Conservation (phyloP, 441 rosid genomes). For the Pelargonium australe region DNA sequence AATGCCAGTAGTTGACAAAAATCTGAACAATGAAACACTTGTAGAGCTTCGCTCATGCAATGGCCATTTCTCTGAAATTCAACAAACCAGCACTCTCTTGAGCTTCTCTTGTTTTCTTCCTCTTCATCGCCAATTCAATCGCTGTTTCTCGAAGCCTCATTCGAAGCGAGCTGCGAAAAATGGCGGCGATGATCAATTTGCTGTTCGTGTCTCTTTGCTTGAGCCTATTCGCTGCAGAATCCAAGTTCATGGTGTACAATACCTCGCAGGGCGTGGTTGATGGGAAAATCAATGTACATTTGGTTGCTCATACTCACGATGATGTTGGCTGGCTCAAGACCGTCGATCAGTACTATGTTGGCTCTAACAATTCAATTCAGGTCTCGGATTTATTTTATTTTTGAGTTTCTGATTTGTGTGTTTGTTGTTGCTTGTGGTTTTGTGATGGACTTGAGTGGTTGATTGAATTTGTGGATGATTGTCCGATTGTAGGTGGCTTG, state of each 20-base stretch:
- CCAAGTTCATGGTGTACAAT: slow-evolving; percentile 71
- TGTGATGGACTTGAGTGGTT: neutral
- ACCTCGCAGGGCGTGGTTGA: slow-evolving; percentile 68
- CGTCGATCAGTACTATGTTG: slow-evolving; percentile 95
- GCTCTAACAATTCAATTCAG: slow-evolving; percentile 98
- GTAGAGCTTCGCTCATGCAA: too few species aligned
- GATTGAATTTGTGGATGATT: neutral
- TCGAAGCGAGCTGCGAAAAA: neutral
- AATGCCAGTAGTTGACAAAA: too few species aligned
- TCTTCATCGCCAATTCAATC: too few species aligned
- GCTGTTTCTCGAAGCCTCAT: too few species aligned
- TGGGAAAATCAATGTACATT: slow-evolving; percentile 83
- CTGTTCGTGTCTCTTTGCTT: neutral
- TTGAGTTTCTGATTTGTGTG: neutral
- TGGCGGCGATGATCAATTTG: neutral
- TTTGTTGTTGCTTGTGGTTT: too few species aligned
- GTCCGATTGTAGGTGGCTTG: slow-evolving; percentile 61
- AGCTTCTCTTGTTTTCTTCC: too few species aligned
- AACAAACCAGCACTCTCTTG: too few species aligned
- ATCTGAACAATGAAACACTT: too few species aligned
- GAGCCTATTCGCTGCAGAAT: slow-evolving; percentile 29
- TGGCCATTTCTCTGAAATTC: too few species aligned
- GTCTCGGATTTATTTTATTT: slow-evolving; percentile 23
- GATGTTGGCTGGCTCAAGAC: slow-evolving; percentile 75
- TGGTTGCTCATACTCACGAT: slow-evolving; percentile 91